Conservation (phyloP, 2,329 filamentous ascomycete species). For the Microcyclospora tardicrescens region DNA sequence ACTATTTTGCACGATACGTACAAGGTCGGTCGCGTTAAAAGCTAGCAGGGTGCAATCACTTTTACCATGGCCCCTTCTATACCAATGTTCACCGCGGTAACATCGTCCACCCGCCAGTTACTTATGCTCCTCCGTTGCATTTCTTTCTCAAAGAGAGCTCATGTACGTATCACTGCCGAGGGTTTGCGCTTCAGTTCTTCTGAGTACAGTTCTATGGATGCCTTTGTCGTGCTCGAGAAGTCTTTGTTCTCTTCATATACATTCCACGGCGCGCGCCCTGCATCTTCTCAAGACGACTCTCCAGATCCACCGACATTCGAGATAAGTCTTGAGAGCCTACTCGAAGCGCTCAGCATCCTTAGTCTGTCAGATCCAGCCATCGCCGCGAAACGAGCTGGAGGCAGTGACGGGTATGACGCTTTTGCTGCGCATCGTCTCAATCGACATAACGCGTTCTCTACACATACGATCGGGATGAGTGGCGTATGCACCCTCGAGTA, state of each 20-base stretch:
- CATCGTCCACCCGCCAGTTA: constrained; percentile 64
- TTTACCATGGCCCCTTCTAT: constrained; percentile 25
- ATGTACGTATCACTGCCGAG: constrained; percentile 68
- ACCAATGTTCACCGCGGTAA: constrained; percentile 60
- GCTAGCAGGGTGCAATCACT: not conserved
- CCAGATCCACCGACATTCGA: constrained; percentile 58
- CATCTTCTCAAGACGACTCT: constrained; percentile 25
- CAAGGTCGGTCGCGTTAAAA: not conserved
- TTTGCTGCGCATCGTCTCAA: constrained; percentile 25
- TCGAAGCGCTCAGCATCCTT: constrained; percentile 94
- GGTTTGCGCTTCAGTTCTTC: constrained; percentile 81
- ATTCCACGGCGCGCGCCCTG: constrained; percentile 43
- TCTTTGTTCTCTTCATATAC: constrained; percentile 76
- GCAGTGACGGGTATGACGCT: constrained; percentile 21
- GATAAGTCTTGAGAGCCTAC: constrained; percentile 70
- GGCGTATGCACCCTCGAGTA: constrained; percentile 82
- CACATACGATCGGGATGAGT: constrained; percentile 67
- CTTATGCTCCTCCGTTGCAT: constrained; percentile 53
- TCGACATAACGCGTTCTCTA: constrained; percentile 56
- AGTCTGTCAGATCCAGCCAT: constrained; percentile 44
- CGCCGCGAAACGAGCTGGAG: constrained; percentile 19
- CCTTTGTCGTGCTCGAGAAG: constrained; percentile 75
- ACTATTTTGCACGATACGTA: constrained; percentile 4
- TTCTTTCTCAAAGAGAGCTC: constrained; percentile 45
- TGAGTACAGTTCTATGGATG: constrained; percentile 81